These are phyloP conservation scores for Tulasnella sp. DNA, from an alignment of 768 basidiomycete genomes.

Conservation along the genomic window DNA sequence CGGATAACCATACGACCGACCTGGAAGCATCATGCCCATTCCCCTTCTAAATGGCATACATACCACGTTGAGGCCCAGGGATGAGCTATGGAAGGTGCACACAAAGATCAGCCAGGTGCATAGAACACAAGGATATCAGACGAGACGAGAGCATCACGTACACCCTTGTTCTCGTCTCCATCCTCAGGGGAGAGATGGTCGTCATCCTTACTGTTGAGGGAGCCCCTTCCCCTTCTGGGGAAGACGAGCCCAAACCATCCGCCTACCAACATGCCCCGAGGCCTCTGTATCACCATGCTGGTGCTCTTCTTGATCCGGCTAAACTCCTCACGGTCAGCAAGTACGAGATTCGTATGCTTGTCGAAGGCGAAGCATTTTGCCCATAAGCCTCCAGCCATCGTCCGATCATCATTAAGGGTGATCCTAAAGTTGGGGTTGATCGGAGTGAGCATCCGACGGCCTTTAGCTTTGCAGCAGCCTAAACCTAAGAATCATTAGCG, in stretches of 20 bases:
- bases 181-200: conserved; percentile 87
- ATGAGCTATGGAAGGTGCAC: conserved; percentile 46
- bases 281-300: conserved; percentile 49
- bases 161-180: conserved; percentile 78
- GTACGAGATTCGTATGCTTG: conserved; percentile 97
- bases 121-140: no score
- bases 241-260: conserved; percentile 94
- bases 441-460: conserved; percentile 95
- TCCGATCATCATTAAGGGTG: conserved; percentile 94
- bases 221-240: conserved; percentile 88
- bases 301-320: conserved; percentile 87
- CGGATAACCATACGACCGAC: conserved; percentile 22
- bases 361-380: conserved; percentile 97
- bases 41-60: conserved; percentile 96
- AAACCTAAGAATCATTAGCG: neutral
- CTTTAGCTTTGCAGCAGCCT: conserved; percentile 94
- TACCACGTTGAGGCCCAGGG: conserved; percentile 84
- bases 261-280: conserved; percentile 62
- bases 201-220: conserved; percentile 90
- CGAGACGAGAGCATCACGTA: conserved; percentile 30
- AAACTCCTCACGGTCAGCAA: conserved; percentile 98
- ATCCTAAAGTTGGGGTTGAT: conserved; percentile 97
- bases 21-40: conserved; percentile 51
- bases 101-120: neutral
- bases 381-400: conserved; percentile 55